Base-by-base conservation (phyloP, 352 stramenopile genomes). In the Globisporangium sylvaticum region DNA sequence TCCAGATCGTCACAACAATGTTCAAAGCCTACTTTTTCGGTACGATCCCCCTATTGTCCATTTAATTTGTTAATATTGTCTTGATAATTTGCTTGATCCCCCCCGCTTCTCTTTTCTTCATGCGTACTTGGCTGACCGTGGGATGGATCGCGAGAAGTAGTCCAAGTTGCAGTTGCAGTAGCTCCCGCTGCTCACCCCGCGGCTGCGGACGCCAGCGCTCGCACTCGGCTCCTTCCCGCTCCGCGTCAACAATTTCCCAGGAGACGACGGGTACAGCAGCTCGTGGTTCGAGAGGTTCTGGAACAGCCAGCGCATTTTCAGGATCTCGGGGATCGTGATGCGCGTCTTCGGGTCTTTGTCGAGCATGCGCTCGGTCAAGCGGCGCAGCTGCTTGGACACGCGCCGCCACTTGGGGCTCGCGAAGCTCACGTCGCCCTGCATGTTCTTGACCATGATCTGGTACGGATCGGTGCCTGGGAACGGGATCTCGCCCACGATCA, bases 381-480 rank as follows among this genome's bases (percentile, higher is more conserved):
- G 55, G 46, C 67, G 72, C 34, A 91, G 59, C 10, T 66, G 48
- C 20, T 65, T 60, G 6, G 77, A 82, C n/a, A 83, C 70, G n/a
- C 65, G 59, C 0, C 57, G 65, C 80, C 80, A 89, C 8, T 64
- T 66, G 5, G 78, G 65, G 24, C 74, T 71, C 2, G 65, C 66
- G 56, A 86, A 91, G 27, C 27, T 77, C 58, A 91, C 71, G 39
- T 77, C 53, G 25, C 80, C 81, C 6, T 77, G 62, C 80, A 89
- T 88, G 79, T 89, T 91, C 68, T 81, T 83, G 32, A 77, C 74
- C 67, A 91, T 76, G 59, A 88, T 58, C 31, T 86, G 77, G 62
- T 88, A 82, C 25, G 64, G 69, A 58, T 88, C 71, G 0, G 46
- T 54, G 25, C 80, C 74, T 6, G 24, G 44, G 61, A 89, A 91